Evolutionary conservation across 805 yeast species (phyloP).

Genomic region (Pichia rugopelliculosa): DNA sequence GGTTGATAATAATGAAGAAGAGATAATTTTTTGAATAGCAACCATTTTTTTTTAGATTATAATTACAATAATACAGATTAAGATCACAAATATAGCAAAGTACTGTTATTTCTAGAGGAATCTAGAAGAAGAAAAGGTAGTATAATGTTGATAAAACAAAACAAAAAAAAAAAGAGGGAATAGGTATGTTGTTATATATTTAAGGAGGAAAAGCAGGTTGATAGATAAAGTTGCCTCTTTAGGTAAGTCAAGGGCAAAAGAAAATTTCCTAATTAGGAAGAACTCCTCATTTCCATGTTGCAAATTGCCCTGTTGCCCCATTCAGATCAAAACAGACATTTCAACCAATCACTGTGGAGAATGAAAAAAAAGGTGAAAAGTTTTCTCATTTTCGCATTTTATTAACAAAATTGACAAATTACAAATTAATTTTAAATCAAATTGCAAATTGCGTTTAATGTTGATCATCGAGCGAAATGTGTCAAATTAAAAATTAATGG

Average conservation of each 20-base stretch:
- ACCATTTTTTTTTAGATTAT: slow-evolving; percentile 14
- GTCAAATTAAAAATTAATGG: too few species aligned
- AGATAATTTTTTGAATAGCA: slow-evolving; percentile 5
- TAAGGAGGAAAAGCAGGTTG: too few species aligned
- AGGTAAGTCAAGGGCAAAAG: background rate
- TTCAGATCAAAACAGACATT: background rate
- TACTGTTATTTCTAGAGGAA: background rate
- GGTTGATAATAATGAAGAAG: slow-evolving; percentile 37
- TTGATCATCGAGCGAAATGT: too few species aligned
- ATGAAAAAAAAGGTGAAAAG: background rate
- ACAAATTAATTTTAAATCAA: too few species aligned
- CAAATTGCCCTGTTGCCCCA: background rate
- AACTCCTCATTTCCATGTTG: background rate
- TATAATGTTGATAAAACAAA: background rate
- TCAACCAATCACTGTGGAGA: background rate
- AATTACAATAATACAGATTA: background rate
- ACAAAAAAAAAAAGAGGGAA: background rate
- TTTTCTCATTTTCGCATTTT: too few species aligned
- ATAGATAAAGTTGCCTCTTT: too few species aligned
- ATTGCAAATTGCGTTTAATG: too few species aligned
- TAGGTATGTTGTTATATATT: background rate
- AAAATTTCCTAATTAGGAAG: background rate
- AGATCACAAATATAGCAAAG: slow-evolving; percentile 2
- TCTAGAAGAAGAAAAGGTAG: background rate
- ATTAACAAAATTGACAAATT: too few species aligned